Base-by-base conservation (phyloP, 164 flowering plant species). In the Houttuynia cordata region DNA sequence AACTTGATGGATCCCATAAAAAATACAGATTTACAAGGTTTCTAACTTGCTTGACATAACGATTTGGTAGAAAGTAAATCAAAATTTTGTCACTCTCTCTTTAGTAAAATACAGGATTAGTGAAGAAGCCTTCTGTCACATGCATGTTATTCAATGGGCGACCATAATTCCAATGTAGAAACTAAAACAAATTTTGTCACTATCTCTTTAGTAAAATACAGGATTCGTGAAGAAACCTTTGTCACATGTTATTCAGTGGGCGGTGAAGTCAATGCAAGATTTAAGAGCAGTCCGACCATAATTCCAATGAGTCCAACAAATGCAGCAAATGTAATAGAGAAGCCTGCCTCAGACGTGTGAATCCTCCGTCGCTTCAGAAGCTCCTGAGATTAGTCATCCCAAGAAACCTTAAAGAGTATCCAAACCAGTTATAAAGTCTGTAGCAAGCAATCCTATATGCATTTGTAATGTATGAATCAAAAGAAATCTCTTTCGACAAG, bases 261-360 rank as follows among this genome's bases (percentile, higher is more conserved):
- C 0, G 94, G 82, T 30, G 73, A 74, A 59, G 85, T 73, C 41
- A 83, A 67, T 25, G 67, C 62, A 57, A 87, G 77, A 65, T 78
- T 88, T 67, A 85, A 65, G 68, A 88, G 64, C 60, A 83, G 74
- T 34, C 96, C 96, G 50, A 78, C 68, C 75, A 84, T 64, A 57
- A 85, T 66, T 24, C 96, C 92, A 30, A 82, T 77, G 53, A 85
- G 69, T 57, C 78, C 96, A 52, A 80, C 92, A 23, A 79, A 63
- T 7, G 76, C 74, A 24, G 92, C 83, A 69, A 85, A 85, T 50
- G 37, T 70, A 53, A 85, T 65, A 58, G 95, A 82, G 77, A 85
- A 85, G 62, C 86, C 87, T 10, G 71, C 58, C 53, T 73, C 80
- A 54, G 57, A 64, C 73, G 64, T 79, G 58, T 76, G 78, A 24